Percentiles rank a stretch among this genome's conserved stretches.
Evolutionary conservation across 371 early-diverging fungal species (phyloP).

Genomic region (Mortierella sp.): DNA sequence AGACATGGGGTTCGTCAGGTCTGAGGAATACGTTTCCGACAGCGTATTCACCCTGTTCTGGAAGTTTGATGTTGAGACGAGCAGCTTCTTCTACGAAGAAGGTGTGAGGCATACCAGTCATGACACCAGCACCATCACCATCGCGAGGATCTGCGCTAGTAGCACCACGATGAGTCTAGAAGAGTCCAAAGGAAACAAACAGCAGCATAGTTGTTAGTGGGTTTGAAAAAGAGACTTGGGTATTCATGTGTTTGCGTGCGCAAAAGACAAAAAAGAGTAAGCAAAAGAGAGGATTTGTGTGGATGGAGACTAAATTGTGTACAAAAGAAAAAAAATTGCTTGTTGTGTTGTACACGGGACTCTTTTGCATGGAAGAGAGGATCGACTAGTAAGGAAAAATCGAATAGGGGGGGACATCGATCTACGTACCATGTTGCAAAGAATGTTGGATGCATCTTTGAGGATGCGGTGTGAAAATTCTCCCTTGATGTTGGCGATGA

Average conservation of each 20-base stretch:
- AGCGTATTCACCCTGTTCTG: slow-evolving; percentile 88
- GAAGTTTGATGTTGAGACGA: slow-evolving; percentile 73
- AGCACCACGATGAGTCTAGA: slow-evolving; percentile 89
- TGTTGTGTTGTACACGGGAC: not conserved
- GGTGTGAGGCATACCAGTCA: slow-evolving; percentile 93
- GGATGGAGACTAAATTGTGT: not conserved
- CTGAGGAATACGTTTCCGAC: slow-evolving; percentile 94
- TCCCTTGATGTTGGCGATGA: slow-evolving; percentile 93
- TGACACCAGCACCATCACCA: slow-evolving; percentile 93
- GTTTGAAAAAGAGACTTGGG: not conserved
- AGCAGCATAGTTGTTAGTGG: not conserved
- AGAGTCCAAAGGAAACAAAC: not conserved
- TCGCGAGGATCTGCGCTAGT: slow-evolving; percentile 92
- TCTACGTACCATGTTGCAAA: slow-evolving; percentile 88
- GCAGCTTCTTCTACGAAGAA: slow-evolving; percentile 79
- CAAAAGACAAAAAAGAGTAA: not conserved
- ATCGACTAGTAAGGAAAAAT: not conserved
- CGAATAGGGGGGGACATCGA: not conserved
- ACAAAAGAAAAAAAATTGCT: not conserved
- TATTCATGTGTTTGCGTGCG: slow-evolving; percentile 20
- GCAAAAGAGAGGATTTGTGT: not conserved
- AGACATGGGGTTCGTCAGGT: slow-evolving; percentile 68
- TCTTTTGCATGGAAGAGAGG: not conserved
- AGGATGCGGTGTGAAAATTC: slow-evolving; percentile 88
- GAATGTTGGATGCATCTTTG: slow-evolving; percentile 86